These are phyloP conservation scores for Sporisorium iseilematis-ciliati DNA, from an alignment of 1,284 basidiomycete species.

Conservation along the genomic window DNA sequence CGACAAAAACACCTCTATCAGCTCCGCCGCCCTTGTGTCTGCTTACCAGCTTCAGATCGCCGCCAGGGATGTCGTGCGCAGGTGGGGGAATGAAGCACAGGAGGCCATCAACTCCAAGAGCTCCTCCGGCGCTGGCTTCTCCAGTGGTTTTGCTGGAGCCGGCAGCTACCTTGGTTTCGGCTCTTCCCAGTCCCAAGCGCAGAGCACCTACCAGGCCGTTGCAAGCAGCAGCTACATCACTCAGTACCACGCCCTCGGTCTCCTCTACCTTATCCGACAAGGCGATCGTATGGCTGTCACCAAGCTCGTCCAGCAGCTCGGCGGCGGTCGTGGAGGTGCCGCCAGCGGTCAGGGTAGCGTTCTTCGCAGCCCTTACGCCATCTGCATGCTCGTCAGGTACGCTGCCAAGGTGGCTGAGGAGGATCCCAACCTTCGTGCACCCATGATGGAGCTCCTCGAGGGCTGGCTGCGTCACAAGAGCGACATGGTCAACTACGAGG, in stretches of 20 bases:
- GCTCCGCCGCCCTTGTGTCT: constrained; percentile 94
- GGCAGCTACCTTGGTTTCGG: constrained; percentile 69
- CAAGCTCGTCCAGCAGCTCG: constrained; percentile 94
- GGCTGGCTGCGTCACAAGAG: constrained; percentile 97
- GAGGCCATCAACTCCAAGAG: constrained; percentile 82
- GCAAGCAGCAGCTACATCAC: constrained; percentile 78
- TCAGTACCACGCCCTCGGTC: constrained; percentile 95
- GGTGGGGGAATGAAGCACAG: constrained; percentile 98
- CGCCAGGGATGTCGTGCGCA: constrained; percentile 84
- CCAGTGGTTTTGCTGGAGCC: constrained; percentile 72
- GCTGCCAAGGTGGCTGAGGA: constrained; percentile 98
- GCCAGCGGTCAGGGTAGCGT: constrained; percentile 79
- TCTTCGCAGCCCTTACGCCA: constrained; percentile 95
- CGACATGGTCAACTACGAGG: constrained; percentile 99
- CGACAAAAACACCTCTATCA: constrained; percentile 94
- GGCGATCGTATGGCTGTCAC: constrained; percentile 99
- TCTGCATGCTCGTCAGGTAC: constrained; percentile 98
- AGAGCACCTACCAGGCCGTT: constrained; percentile 83
- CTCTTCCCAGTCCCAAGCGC: constrained; percentile 63
- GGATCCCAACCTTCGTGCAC: constrained; percentile 75
- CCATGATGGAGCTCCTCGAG: constrained; percentile 91
- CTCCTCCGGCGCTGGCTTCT: constrained; percentile 38
- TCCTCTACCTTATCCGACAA: constrained; percentile 93
- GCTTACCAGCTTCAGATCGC: constrained; percentile 95
- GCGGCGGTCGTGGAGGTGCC: constrained; percentile 73